These are phyloP conservation scores for Gossypium gossypioides DNA, from an alignment of 441 rosid genomes.

Conservation along the genomic window DNA sequence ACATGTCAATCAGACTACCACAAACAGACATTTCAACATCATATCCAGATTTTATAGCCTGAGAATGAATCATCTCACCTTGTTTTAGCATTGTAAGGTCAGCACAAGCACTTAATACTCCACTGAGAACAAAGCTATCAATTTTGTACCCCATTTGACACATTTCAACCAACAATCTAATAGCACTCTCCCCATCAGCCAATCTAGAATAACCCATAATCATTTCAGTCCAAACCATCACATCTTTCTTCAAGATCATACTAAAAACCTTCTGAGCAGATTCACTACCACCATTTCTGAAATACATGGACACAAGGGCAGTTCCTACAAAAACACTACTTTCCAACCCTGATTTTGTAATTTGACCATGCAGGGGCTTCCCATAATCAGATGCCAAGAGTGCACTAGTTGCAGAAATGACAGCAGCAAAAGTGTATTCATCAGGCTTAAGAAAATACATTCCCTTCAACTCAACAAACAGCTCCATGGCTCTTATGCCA, in stretches of 20 bases:
- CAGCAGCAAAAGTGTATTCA: slow-evolving; percentile 66
- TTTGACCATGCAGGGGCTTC: slow-evolving; percentile 59
- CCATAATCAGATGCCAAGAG: slow-evolving; percentile 36
- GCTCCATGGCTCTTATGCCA: slow-evolving; percentile 40
- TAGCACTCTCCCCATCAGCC: slow-evolving; percentile 49
- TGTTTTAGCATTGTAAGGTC: slow-evolving; percentile 55
- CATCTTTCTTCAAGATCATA: slow-evolving; percentile 44
- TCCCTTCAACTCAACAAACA: slow-evolving; percentile 38
- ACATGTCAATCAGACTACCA: slow-evolving; percentile 75
- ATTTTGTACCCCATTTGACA: slow-evolving; percentile 35
- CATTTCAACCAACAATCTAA: slow-evolving; percentile 47
- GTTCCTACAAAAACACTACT: slow-evolving; percentile 57
- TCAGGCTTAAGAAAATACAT: slow-evolving; percentile 46
- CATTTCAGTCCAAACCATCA: slow-evolving; percentile 89
- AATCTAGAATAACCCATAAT: slow-evolving; percentile 60
- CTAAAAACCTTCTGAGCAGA: slow-evolving; percentile 44
- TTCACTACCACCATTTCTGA: slow-evolving; percentile 42
- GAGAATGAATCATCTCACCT: slow-evolving; percentile 70
- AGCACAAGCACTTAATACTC: slow-evolving; percentile 71
- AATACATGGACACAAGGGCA: slow-evolving; percentile 67
- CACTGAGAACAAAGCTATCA: slow-evolving; percentile 71
- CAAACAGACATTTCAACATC: slow-evolving; percentile 45
- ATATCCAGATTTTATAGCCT: slow-evolving; percentile 47
- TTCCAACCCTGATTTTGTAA: slow-evolving; percentile 44
- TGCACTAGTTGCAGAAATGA: slow-evolving; percentile 42